Evolutionary conservation across 2,329 filamentous ascomycete species (phyloP).

Genomic region (Aplosporella prunicola): DNA sequence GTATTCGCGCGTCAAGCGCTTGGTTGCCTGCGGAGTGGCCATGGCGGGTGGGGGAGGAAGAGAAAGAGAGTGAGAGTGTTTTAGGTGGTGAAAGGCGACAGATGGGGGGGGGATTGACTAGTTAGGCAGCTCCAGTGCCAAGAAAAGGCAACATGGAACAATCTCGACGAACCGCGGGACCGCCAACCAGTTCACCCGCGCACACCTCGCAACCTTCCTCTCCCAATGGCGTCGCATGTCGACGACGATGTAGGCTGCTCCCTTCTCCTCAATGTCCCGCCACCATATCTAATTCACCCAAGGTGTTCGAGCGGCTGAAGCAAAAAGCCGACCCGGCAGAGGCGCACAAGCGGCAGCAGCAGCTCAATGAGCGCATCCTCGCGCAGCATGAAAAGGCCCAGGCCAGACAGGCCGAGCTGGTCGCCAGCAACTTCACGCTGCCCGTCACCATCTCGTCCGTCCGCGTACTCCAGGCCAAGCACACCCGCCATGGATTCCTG

Average conservation of each 20-base stretch:
- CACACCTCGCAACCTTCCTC: slow-evolving; percentile 1
- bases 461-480: slow-evolving; percentile 68
- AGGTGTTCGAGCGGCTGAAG: slow-evolving; percentile 53
- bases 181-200: no score
- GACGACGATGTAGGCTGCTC: slow-evolving; percentile 38
- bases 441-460: slow-evolving; percentile 83
- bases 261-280: slow-evolving; percentile 9
- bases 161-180: no score
- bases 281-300: background rate
- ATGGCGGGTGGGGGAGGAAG: slow-evolving; percentile 17
- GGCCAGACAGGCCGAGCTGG: slow-evolving; percentile 52
- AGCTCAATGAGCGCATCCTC: slow-evolving; percentile 49
- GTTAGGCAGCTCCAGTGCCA: no score
- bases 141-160: no score
- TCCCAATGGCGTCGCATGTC: slow-evolving; percentile 32
- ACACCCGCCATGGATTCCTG: slow-evolving; percentile 78
- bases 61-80: background rate
- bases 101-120: background rate
- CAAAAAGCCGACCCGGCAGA: slow-evolving; percentile 50
- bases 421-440: slow-evolving; percentile 68
- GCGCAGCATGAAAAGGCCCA: slow-evolving; percentile 54
- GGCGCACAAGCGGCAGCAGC: slow-evolving; percentile 50
- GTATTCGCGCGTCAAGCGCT: slow-evolving; percentile 52
- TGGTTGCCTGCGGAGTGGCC: slow-evolving; percentile 32
- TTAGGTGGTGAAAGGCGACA: background rate